Evolutionary conservation across 2,329 filamentous ascomycete genomes (phyloP).

Genomic region (Pseudogymnoascus sp.): DNA sequence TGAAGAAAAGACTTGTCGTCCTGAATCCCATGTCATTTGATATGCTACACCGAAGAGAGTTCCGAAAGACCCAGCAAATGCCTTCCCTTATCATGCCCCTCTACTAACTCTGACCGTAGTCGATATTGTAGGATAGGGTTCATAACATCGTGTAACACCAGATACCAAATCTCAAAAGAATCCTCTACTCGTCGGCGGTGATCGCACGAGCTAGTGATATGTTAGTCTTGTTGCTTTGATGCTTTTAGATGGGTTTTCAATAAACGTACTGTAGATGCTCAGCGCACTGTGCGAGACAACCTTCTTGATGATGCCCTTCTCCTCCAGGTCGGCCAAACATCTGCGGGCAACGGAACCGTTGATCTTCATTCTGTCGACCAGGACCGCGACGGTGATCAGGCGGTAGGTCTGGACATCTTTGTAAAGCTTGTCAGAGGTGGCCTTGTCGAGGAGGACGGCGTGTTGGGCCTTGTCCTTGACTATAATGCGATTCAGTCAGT

Average conservation of each 20-base stretch:
- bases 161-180: constrained; percentile 12
- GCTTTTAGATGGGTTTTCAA: constrained; percentile 8
- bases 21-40: constrained; percentile 20
- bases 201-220: constrained; percentile 48
- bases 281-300: constrained; percentile 93
- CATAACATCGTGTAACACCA: constrained; percentile 25
- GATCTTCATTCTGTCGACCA: constrained; percentile 99
- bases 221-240: constrained; percentile 24
- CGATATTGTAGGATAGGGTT: constrained; percentile 22
- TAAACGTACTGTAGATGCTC: constrained; percentile 85
- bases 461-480: constrained; percentile 99
- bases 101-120: constrained; percentile 19
- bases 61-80: constrained; percentile 26
- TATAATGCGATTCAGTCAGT: constrained; percentile 40
- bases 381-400: constrained; percentile 94
- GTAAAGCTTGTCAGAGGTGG: constrained; percentile 94
- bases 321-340: constrained; percentile 88
- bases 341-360: constrained; percentile 92
- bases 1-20: neutral
- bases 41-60: constrained; percentile 29
- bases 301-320: constrained; percentile 98
- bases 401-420: constrained; percentile 99
- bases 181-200: constrained; percentile 38
- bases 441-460: constrained; percentile 97
- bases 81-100: constrained; percentile 23